Conservation (phyloP, 345 rosid genomes). For the Carallia pectinifolia region DNA sequence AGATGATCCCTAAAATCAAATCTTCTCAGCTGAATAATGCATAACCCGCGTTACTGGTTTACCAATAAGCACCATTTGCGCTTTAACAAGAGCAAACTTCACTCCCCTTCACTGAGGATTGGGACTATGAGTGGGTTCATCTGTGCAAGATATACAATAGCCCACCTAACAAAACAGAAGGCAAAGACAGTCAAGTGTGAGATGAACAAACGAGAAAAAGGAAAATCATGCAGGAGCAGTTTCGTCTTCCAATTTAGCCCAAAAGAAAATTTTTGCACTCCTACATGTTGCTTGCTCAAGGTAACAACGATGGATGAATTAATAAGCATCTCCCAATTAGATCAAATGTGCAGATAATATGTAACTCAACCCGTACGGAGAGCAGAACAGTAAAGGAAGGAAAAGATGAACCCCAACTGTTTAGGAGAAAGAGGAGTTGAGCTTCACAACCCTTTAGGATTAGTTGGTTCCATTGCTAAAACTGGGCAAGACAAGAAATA, state of each 20-base stretch:
- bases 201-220: not conserved
- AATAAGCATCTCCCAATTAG: no score
- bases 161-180: conserved; percentile 63
- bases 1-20: conserved; percentile 12
- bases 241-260: not conserved
- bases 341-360: no score
- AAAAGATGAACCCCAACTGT: no score
- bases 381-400: no score
- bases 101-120: conserved; percentile 72
- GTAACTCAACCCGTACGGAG: no score
- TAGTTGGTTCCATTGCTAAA: no score
- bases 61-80: conserved; percentile 9
- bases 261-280: no score
- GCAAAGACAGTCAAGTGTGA: not conserved
- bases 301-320: no score
- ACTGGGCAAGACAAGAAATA: no score
- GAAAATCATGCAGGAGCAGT: not conserved
- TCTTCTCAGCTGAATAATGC: conserved; percentile 22
- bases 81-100: conserved; percentile 21
- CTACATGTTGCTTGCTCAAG: no score
- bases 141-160: conserved; percentile 91
- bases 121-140: conserved; percentile 98
- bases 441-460: no score
- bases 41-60: conserved; percentile 22
- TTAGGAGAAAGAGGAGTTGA: no score